Evolutionary conservation across 305 asterid genomes (phyloP), one percentile per base, ranked within the genome.

Genomic region (Andrographis paniculata): DNA sequence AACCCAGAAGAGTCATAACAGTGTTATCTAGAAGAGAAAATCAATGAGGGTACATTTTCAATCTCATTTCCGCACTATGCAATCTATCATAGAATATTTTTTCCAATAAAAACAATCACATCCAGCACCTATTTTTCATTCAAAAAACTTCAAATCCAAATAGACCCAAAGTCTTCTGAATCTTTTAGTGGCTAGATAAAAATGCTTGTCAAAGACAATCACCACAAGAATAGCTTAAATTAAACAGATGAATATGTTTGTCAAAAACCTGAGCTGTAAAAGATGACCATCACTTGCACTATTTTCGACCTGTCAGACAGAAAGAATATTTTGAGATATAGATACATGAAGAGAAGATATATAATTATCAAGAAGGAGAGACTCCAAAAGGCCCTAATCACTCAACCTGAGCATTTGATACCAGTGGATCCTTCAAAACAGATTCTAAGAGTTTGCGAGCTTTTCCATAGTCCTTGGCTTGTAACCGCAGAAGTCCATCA

Each of bases 231-330:
- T 17, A 42, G 38, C 17, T 42, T 49, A 48, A 46, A 47, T 5
- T 49, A 39, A 45, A 60, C 14, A 62, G 28, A 56, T 38, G 49
- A 14, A 22, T 17, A 17, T 19, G 58, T 42, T 61, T 33, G 60
- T 46, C 40, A 55, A 41, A 33, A 66, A 87, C 99, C 97, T 92
- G 75, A 92, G 96, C 75, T 84, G 99, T 60, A 79, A 65, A 59
- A 92, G 94, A 64, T 87, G 99, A 47, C 94, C 93, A 58, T 77
- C 93, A 54, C 79, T 84, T 42, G 79, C 80, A 67, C 66, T 76
- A 46, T 57, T 72, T 52, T 79, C 93, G 68, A 69, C 96, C 99
- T 92, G 70, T 53, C 60, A 67, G 55, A 24, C 51, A 60, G 49
- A 62, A 46, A 63, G 42, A 12, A 37, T 41, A 38, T 42, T 27